Evolutionary conservation across 2,329 filamentous ascomycete species (phyloP).

Genomic region (Colletotrichum truncatum): DNA sequence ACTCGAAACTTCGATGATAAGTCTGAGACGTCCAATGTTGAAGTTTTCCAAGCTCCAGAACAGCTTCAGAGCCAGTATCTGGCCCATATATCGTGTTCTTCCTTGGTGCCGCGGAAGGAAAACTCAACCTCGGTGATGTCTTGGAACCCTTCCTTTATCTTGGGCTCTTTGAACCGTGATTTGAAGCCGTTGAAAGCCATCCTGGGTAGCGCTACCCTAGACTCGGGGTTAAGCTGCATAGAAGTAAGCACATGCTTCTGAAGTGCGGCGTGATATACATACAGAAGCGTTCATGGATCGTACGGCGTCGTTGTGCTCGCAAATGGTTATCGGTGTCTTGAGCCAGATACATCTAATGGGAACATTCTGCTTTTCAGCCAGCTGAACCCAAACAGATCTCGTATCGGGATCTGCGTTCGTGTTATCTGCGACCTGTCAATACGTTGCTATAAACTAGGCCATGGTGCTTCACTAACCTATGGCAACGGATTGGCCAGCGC

Average conservation of each 20-base stretch:
- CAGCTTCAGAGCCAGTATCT: slow-evolving; percentile 76
- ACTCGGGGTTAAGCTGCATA: slow-evolving; percentile 81
- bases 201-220: slow-evolving; percentile 75
- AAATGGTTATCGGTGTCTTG: slow-evolving; percentile 73
- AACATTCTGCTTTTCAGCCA: slow-evolving; percentile 76
- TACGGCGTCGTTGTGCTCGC: slow-evolving; percentile 88
- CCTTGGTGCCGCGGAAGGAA: slow-evolving; percentile 73
- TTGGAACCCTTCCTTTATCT: slow-evolving; percentile 80
- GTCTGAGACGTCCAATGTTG: too few relatives aligned
- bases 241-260: background rate
- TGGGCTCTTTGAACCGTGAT: slow-evolving; percentile 78
- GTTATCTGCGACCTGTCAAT: slow-evolving; percentile 71
- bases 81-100: slow-evolving; percentile 77
- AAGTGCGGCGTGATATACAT: slow-evolving; percentile 18
- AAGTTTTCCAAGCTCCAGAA: too few relatives aligned
- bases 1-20: too few relatives aligned
- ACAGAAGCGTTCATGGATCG: slow-evolving; percentile 70
- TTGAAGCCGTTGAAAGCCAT: slow-evolving; percentile 83
- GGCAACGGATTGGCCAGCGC: slow-evolving; percentile 73
- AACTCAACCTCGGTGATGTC: slow-evolving; percentile 84
- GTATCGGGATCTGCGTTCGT: slow-evolving; percentile 89
- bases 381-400: slow-evolving; percentile 78
- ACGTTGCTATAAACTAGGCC: background rate
- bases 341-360: slow-evolving; percentile 90
- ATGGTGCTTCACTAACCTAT: slow-evolving; percentile 69